Evolutionary conservation across 331 rosid species (phyloP), one percentile per base, ranked within the genome.

Genomic region (Stylosanthes scabra): DNA sequence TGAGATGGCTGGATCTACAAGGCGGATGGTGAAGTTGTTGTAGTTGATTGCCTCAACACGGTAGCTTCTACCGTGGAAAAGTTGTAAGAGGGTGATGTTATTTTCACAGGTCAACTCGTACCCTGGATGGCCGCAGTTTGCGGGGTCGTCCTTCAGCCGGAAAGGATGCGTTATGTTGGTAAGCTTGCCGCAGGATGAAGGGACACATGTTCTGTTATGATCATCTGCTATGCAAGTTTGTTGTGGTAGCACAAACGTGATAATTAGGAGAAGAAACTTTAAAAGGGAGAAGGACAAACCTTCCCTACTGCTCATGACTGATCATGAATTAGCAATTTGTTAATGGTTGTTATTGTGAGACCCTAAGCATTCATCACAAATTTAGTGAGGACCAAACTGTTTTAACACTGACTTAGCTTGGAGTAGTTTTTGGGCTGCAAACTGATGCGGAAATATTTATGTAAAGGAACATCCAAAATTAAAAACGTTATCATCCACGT

Each of bases 11-110:
- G 77, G 62, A 60, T 83, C 83, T 3, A 64, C 55, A 9, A 83
- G 0, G n/a, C 83, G 46, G 31, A 83, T 70, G 0, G 72, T 74
- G 46, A 1, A 52, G 69, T 64, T 45, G 3, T 6, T 11, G 83
- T 82, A 82, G 71, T 74, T 31, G 41, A 82, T 78, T 63, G 12
- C 59, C 10, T 15, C n/a, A 8, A 83, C 86, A 7, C 58, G 13
- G 57, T 65, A 78, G 3, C 1, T 44, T 34, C 59, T 74, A 3
- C 63, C 58, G 0, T 9, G 0, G 7, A 39, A 40, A 10, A 83
- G 1, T 68, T 7, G 5, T 3, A 78, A 5, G 5, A 71, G 14
- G 7, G 86, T 44, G 0, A 3, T 4, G 27, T 75, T 74, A 16
- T 78, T 54, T 64, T 78, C 70, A 8, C 81, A 83, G 11, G 59